Evolutionary conservation across 163 green algal genomes (phyloP), one percentile per base, ranked within the genome.

Genomic region (Scenedesmus sp.): DNA sequence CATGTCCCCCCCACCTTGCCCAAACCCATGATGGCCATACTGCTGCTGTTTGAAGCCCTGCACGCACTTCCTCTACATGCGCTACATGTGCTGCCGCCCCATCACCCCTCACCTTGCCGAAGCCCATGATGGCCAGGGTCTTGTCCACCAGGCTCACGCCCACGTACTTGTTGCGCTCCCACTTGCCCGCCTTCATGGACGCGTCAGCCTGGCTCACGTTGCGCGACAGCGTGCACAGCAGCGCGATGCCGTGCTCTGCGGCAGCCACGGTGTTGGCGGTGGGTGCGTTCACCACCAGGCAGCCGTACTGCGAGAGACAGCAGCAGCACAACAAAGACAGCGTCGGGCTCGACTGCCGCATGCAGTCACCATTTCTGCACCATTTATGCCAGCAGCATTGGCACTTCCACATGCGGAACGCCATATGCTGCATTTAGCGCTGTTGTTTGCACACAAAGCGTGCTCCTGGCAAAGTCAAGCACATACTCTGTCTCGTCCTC

Each of bases 261-360:
- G 98, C 98, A 1, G 98, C 98, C 46, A 99, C 95, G 13, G 98
- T 99, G 96, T 99, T 99, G 92, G 98, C 98, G 52, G 98, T 99
- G 84, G 98, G 98, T 2, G 98, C 98, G 93, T 99, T 99, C 23
- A 99, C 98, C 18, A 99, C 98, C 77, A 99, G 95, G 96, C 97
- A 98, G 70, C 97, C 97, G 84, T 95, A 94, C 95, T 97, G 94
- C 83, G 76, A 62, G 55, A 20, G n/a, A 87, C 82, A 64, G 8
- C 16, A n/a, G 5, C 34, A 60, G 34, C 26, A 84, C 67, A 82
- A 56, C 7, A n/a, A 82, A 12, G 8, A 16, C n/a, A 56, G 74
- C n/a, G 18, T 16, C 66, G 26, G 2, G 18, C 15, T 26, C 16
- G 15, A 4, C 9, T 9, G n/a, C 10, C 16, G 62, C 62, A 73